Conservation (phyloP, 495 filamentous ascomycete genomes). For the Penicillium macrosclerotiorum region DNA sequence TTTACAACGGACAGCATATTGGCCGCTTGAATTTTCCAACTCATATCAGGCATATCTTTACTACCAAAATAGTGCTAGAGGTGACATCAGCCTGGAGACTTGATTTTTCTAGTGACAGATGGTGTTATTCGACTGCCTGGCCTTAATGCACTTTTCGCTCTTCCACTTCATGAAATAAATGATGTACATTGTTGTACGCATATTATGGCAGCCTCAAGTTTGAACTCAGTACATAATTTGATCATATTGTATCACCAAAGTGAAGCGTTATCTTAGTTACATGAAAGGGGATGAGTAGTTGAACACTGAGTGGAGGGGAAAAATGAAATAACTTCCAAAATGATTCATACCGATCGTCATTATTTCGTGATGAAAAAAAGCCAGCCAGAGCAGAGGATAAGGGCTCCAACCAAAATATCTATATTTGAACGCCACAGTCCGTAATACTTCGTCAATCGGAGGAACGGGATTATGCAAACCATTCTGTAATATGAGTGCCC, state of each 20-base stretch:
- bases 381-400: not conserved
- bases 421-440: not conserved
- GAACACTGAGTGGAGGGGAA: constrained; percentile 16
- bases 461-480: constrained; percentile 31
- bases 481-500: constrained; percentile 31
- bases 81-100: too few species aligned
- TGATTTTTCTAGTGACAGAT: too few species aligned
- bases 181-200: too few species aligned
- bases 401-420: not conserved
- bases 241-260: not conserved
- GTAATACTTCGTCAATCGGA: too few species aligned
- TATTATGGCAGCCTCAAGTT: not conserved
- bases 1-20: too few species aligned
- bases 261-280: not conserved
- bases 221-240: not conserved
- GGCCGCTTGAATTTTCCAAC: too few species aligned
- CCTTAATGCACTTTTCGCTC: too few species aligned
- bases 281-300: constrained; percentile 9
- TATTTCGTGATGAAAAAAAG: constrained; percentile 4
- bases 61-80: too few species aligned
- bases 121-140: too few species aligned
- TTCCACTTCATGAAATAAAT: too few species aligned
- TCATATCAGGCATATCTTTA: too few species aligned
- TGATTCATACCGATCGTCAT: constrained; percentile 6
- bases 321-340: not conserved